Conservation (phyloP, 176 grass and related monocot genomes). For the Carex scoparia region DNA sequence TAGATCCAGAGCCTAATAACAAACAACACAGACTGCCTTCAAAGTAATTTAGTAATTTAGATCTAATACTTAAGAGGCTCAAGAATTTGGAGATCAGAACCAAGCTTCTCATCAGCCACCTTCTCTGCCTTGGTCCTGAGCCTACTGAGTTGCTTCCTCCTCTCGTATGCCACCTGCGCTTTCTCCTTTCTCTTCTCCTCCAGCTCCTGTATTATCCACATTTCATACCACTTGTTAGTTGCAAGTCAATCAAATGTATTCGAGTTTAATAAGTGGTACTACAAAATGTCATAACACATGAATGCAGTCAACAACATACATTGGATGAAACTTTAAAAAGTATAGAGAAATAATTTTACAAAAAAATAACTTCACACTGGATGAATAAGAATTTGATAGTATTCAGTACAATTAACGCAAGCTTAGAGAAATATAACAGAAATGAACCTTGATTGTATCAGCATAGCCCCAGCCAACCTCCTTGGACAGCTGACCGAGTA, state of each 20-base stretch:
- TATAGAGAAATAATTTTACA: too few species aligned
- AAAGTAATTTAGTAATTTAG: neutral
- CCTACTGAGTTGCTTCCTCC: constrained; percentile 76
- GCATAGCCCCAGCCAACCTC: constrained; percentile 89
- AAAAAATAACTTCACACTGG: neutral
- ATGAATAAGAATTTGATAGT: neutral
- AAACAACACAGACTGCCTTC: constrained; percentile 2
- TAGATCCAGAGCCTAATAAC: constrained; percentile 25
- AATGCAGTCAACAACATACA: neutral
- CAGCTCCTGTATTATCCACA: constrained; percentile 35
- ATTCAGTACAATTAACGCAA: neutral
- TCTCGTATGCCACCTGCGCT: constrained; percentile 61
- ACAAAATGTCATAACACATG: neutral
- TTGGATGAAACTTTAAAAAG: neutral
- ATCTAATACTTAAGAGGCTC: constrained; percentile 72
- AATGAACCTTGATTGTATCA: constrained; percentile 70
- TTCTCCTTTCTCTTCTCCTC: constrained; percentile 89
- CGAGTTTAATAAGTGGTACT: neutral
- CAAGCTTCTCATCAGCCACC: constrained; percentile 56
- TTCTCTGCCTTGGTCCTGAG: constrained; percentile 78
- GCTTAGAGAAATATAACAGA: neutral
- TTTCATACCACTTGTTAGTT: neutral
- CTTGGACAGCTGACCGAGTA: constrained; percentile 73
- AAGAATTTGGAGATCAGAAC: constrained; percentile 68
- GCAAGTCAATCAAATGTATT: neutral